Base-by-base conservation (phyloP, 2,329 filamentous ascomycete species). In the Huntiella bhutanensis region DNA sequence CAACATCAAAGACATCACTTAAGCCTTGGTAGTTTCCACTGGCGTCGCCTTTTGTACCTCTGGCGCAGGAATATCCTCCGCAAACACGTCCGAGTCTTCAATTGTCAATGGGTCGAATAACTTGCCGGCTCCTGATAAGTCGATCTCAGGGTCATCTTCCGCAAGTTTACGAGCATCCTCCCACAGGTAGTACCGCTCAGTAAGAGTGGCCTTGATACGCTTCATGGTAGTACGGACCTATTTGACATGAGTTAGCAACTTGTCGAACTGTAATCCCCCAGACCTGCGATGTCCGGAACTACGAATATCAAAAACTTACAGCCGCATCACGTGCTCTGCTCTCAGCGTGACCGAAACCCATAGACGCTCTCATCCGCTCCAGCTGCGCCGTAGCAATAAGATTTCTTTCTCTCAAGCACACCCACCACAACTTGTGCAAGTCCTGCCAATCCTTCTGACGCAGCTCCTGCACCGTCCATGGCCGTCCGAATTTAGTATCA, bases 391-490 rank as follows among this genome's bases (percentile, higher is more conserved):
- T 96, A n/a, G 76, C 70, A 54, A 96, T 75, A 54, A 83, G 75
- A 64, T 98, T 98, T 56, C 82, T 71, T 66, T 98, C 91, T 65
- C 83, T 86, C 50, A 81, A 73, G 60, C 91, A 96, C 47, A 86
- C 74, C 85, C 87, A 98, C 86, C 88, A 98, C 57, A 98, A 69
- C 51, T 70, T 68, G 62, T 96, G 87, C 55, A 98, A 65, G 60
- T 96, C 87, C 51, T 94, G 84, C 83, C 86, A 98, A 52, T 80
- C 85, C 65, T 95, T 95, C 52, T 73, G 70, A 52, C 87, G 74
- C 56, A 98, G 68, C 66, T 98, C 91, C 63, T 84, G 75, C 5
- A 82, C 77, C 8, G 72, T 77, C 91, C 91, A 98, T 22, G 76
- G 68, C 46, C 91, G 75, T 12, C 91, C 91, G 61, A 91, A 80